Conservation (phyloP, 202 grass and related monocot genomes). For the Bolboschoenoplectus hybrid region DNA sequence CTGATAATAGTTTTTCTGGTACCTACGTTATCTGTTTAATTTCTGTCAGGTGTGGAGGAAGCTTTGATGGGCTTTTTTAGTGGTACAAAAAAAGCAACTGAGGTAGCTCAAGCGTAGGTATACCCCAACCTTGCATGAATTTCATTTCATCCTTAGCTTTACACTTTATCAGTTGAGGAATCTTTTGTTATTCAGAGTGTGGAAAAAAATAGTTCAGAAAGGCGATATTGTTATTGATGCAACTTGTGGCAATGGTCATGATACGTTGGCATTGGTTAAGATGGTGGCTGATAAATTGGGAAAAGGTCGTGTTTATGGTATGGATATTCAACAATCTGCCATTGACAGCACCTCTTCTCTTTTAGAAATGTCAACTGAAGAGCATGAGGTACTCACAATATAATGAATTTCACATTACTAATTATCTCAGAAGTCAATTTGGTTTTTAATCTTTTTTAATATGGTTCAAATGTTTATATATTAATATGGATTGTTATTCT, state of each 20-base stretch:
- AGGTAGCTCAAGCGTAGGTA: conserved; percentile 93
- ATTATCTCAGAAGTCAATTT: not conserved
- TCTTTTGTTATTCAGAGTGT: conserved; percentile 52
- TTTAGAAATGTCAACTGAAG: conserved; percentile 54
- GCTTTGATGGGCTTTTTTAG: conserved; percentile 67
- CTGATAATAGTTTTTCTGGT: not conserved
- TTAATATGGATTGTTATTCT: conserved; percentile 2
- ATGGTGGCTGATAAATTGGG: conserved; percentile 66
- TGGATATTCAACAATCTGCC: conserved; percentile 75
- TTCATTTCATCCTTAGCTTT: conserved; percentile 4
- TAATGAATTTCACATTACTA: conserved; percentile 25
- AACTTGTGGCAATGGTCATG: conserved; percentile 91
- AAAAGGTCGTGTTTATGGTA: conserved; percentile 65
- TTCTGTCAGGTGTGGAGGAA: conserved; percentile 57
- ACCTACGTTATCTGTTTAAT: not conserved
- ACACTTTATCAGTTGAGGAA: not conserved
- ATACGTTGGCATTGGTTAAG: conserved; percentile 73
- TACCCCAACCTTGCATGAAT: conserved; percentile 16
- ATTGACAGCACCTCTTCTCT: conserved; percentile 68
- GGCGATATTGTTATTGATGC: conserved; percentile 84
- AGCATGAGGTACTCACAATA: conserved; percentile 57
- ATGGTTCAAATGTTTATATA: not conserved
- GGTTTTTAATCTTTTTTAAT: not conserved
- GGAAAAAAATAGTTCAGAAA: conserved; percentile 68
- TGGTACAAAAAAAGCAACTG: conserved; percentile 79